These are phyloP conservation scores for Dictyophora rubrovolvata DNA, from an alignment of 768 basidiomycete genomes.

Conservation along the genomic window DNA sequence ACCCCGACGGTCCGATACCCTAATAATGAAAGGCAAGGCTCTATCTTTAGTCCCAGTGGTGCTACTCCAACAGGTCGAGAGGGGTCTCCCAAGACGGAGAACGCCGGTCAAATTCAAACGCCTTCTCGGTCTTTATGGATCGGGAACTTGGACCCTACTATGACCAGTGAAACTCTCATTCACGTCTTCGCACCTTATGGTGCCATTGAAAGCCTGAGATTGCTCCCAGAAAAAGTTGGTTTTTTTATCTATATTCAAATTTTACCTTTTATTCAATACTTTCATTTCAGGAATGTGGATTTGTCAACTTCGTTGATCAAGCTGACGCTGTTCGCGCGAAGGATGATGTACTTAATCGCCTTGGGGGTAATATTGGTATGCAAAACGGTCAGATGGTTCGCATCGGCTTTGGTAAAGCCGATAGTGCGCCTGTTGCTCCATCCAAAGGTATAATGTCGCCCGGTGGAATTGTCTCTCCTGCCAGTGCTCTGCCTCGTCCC, in stretches of 20 bases:
- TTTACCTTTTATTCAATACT: background rate
- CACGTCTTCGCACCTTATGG: constrained; percentile 95
- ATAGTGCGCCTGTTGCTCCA: constrained; percentile 88
- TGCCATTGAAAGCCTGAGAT: constrained; percentile 87
- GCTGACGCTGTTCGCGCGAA: constrained; percentile 95
- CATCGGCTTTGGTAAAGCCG: constrained; percentile 96
- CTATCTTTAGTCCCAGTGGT: constrained; percentile 59
- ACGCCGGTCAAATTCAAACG: constrained; percentile 69
- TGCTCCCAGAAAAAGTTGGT: constrained; percentile 91
- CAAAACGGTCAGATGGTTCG: constrained; percentile 93
- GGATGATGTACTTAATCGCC: constrained; percentile 92
- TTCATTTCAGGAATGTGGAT: constrained; percentile 81
- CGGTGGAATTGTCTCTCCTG: constrained; percentile 34
- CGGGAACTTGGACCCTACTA: constrained; percentile 91
- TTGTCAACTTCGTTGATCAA: constrained; percentile 97
- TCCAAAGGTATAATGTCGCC: constrained; percentile 70
- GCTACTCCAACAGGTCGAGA: constrained; percentile 52
- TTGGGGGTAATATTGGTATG: constrained; percentile 90
- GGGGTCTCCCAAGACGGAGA: constrained; percentile 76
- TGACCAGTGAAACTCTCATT: constrained; percentile 90
- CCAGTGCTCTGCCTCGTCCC: constrained; percentile 14
- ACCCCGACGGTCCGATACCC: constrained; percentile 61
- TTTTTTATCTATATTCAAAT: constrained; percentile 5
- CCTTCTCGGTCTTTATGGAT: constrained; percentile 98
- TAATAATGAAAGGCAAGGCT: constrained; percentile 40